Conservation (phyloP, 768 basidiomycete genomes). For the Suillus plorans region DNA sequence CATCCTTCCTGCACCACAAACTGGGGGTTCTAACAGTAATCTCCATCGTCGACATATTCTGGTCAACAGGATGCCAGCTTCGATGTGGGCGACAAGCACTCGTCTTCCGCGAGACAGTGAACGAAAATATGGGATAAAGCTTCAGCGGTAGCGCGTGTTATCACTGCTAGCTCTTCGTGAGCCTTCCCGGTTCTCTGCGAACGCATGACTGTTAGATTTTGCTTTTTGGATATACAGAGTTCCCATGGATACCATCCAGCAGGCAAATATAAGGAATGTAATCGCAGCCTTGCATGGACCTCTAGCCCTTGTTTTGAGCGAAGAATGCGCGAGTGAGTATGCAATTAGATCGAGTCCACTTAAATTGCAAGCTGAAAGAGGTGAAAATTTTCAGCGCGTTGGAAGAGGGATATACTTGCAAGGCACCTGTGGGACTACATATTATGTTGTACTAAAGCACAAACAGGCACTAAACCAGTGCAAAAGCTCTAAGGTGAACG, state of each 20-base stretch:
- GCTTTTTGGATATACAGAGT: too few relatives aligned
- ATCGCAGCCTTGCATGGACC: not conserved
- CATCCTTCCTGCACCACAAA: constrained; percentile 37
- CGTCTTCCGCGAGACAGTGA: too few relatives aligned
- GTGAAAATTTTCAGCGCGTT: not conserved
- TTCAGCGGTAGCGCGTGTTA: too few relatives aligned
- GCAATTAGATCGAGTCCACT: not conserved
- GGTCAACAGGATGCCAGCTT: too few relatives aligned
- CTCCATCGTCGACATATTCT: constrained; percentile 39
- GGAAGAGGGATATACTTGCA: not conserved
- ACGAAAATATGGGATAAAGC: too few relatives aligned
- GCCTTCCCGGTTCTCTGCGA: too few relatives aligned
- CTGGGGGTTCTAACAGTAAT: constrained; percentile 39
- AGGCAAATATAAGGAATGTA: not conserved
- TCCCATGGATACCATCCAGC: too few relatives aligned
- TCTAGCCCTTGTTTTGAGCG: not conserved
- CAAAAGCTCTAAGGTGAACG: not conserved
- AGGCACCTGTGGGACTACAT: not conserved
- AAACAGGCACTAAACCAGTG: not conserved
- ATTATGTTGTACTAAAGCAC: not conserved
- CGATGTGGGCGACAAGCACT: too few relatives aligned
- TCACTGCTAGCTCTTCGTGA: too few relatives aligned
- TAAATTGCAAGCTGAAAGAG: not conserved
- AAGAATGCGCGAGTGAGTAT: not conserved
- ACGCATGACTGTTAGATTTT: too few relatives aligned